phyloP scores from a whole-genome alignment of 2,329 filamentous ascomycete genomes.

The Fulvia fulva region DNA sequence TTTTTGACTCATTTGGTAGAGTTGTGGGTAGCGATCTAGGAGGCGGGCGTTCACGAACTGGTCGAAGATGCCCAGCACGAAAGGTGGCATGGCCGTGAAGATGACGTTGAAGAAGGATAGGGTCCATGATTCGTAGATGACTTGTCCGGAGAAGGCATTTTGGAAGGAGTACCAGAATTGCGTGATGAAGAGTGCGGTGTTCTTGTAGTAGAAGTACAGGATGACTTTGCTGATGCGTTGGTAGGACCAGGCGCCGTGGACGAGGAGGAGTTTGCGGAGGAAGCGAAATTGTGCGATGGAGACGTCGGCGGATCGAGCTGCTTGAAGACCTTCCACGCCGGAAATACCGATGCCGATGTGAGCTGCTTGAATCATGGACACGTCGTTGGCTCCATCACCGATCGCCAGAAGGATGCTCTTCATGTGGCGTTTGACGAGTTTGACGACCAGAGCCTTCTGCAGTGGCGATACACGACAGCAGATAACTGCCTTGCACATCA shows the following conservation, averaged over 20 bases:
- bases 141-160: constrained; percentile 94
- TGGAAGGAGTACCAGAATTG: constrained; percentile 96
- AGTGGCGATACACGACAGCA: constrained; percentile 94
- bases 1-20: constrained; percentile 89
- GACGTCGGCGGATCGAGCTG: constrained; percentile 90
- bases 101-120: constrained; percentile 99
- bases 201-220: constrained; percentile 98
- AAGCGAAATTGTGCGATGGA: constrained; percentile 95
- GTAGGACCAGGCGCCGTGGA: constrained; percentile 97
- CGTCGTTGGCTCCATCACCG: constrained; percentile 95
- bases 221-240: constrained; percentile 96
- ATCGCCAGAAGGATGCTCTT: constrained; percentile 91
- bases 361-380: constrained; percentile 99
- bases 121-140: constrained; percentile 99
- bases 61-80: constrained; percentile 93
- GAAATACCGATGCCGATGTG: constrained; percentile 98
- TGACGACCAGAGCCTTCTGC: constrained; percentile 95
- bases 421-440: constrained; percentile 92
- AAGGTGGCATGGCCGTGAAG: constrained; percentile 88
- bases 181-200: constrained; percentile 97
- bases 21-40: constrained; percentile 90
- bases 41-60: constrained; percentile 94
- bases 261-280: constrained; percentile 85
- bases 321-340: constrained; percentile 93
- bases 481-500: constrained; percentile 98